Evolutionary conservation across 306 rosid species (phyloP).

Genomic region (Cicer judaicum): DNA sequence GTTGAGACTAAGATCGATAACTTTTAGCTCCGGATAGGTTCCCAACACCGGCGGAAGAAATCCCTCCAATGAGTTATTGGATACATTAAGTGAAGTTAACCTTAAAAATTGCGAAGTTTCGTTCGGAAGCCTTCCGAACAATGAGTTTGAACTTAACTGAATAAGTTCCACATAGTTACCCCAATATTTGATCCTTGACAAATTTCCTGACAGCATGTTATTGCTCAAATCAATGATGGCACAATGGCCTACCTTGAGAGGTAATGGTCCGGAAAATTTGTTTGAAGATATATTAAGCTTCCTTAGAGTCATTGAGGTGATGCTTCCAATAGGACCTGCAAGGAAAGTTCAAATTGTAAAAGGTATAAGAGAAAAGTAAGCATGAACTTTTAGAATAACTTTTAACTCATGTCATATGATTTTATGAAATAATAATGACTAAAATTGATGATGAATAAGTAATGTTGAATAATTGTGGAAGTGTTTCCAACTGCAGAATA

Average conservation of each 20-base stretch:
- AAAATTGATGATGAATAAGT: too few relatives aligned
- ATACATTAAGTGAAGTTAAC: constrained; percentile 61
- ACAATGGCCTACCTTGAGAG: constrained; percentile 68
- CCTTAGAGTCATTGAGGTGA: constrained; percentile 73
- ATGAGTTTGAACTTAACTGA: constrained; percentile 67
- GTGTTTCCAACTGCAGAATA: too few relatives aligned
- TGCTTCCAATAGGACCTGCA: constrained; percentile 74
- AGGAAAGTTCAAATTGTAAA: constrained; percentile 38
- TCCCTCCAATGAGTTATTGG: constrained; percentile 74
- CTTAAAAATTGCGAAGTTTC: constrained; percentile 66
- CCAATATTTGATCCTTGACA: constrained; percentile 74
- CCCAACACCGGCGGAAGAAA: constrained; percentile 66
- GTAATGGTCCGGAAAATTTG: constrained; percentile 73
- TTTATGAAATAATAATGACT: not conserved
- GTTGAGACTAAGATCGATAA: constrained; percentile 74
- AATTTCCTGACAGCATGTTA: constrained; percentile 64
- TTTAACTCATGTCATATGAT: not conserved
- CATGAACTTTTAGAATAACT: not conserved
- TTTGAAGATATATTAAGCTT: constrained; percentile 81
- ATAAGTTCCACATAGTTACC: constrained; percentile 77
- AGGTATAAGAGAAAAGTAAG: constrained; percentile 1
- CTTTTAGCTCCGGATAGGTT: constrained; percentile 67
- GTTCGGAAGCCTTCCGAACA: constrained; percentile 63
- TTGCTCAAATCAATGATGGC: constrained; percentile 71
- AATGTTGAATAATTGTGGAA: too few relatives aligned